Evolutionary conservation across 106 monocot species (phyloP), one percentile per base, ranked within the genome.

Genomic region (Amphibolis antarctica): DNA sequence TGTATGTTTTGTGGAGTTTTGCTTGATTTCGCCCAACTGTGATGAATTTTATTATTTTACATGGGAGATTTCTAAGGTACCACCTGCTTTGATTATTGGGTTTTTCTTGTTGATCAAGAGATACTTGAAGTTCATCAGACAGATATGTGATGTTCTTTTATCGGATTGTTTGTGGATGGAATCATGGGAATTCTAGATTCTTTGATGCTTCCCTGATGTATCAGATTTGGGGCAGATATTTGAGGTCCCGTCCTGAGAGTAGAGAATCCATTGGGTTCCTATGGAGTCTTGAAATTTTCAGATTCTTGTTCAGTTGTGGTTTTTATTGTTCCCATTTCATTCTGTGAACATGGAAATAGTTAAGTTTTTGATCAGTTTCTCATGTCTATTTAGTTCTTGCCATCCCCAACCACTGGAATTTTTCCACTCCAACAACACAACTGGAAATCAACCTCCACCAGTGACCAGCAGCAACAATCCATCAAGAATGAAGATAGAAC

Each of bases 331-430:
- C 3, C n/a, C 17, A 15, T 12, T 49, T 49, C 49, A 17, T 49
- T 49, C 49, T 36, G 36, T 36, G n/a, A n/a, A 36, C 7, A 36
- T 49, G 12, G 17, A 49, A 28, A 36, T 60, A 3, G 28, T 42
- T 24, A 12, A 56, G 25, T 42, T 45, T 9, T 46, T 23, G 11
- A 9, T 60, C 29, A 18, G 28, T 14, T 31, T 21, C 18, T 42
- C 7, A 28, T 9, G 19, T 45, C 18, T 48, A 30, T 44, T 12
- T 53, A 72, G 72, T 18, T 64, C 22, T 45, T 74, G 29, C 57
- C 64, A 18, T 74, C 74, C 47, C 74, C 74, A 13, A 74, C 74
- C 11, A 74, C 66, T 5, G 74, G 74, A 29, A 9, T 59, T 43
- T 60, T 66, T 17, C 74, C 55, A 28, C 14, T 15, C 14, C 42